Percentiles rank a stretch among this genome's conserved stretches.
Evolutionary conservation across 2,329 filamentous ascomycete species (phyloP).

Genomic region (Orbilia blumenaviensis): DNA sequence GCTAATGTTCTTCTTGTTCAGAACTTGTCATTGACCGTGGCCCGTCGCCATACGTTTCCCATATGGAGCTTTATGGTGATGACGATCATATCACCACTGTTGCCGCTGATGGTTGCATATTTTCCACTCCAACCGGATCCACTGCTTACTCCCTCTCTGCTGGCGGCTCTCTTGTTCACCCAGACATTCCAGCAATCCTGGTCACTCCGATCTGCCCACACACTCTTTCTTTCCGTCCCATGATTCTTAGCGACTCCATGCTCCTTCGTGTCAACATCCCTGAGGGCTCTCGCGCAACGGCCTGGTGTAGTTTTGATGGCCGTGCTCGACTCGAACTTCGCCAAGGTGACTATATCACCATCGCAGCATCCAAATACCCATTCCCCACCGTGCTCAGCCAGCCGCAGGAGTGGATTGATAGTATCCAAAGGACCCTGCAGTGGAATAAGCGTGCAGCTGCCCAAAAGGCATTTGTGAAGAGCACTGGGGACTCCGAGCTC

Average conservation of each 20-base stretch:
- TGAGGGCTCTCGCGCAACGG: conserved; percentile 83
- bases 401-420: conserved; percentile 95
- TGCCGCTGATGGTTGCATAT: conserved; percentile 96
- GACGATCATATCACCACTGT: conserved; percentile 94
- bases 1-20: conserved; percentile 30
- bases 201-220: conserved; percentile 98
- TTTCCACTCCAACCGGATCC: conserved; percentile 89
- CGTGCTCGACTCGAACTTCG: conserved; percentile 93
- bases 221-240: conserved; percentile 93
- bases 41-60: conserved; percentile 95
- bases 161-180: conserved; percentile 92
- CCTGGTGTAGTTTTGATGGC: conserved; percentile 96
- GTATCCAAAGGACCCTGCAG: conserved; percentile 85
- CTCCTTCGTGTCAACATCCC: conserved; percentile 89
- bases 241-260: conserved; percentile 96
- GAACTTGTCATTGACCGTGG: conserved; percentile 98
- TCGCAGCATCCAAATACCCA: conserved; percentile 93
- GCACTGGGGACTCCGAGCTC: conserved; percentile 59
- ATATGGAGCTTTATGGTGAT: conserved; percentile 94
- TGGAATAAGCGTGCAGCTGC: conserved; percentile 95
- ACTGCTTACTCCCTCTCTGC: conserved; percentile 97
- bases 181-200: conserved; percentile 94
- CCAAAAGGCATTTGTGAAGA: conserved; percentile 81
- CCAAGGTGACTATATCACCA: conserved; percentile 93
- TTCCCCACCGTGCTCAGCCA: conserved; percentile 95